These are phyloP conservation scores for Linum usitatissimum DNA, from an alignment of 345 rosid genomes.

Conservation along the genomic window DNA sequence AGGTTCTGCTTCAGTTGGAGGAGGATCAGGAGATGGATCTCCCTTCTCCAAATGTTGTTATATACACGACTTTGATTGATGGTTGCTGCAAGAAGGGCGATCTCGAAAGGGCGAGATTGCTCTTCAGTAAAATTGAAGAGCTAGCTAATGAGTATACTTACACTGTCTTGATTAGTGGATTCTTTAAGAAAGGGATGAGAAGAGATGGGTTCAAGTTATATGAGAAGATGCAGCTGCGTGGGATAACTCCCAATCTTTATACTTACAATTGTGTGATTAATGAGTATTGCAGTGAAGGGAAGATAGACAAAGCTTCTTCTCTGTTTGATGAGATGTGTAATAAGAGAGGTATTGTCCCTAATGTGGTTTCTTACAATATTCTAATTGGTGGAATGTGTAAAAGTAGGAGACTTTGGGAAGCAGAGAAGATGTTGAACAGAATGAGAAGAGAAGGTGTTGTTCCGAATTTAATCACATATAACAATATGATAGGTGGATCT, in stretches of 20 bases:
- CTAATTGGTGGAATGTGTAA: conserved; percentile 46
- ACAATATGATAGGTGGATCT: conserved; percentile 53
- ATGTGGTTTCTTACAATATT: conserved; percentile 54
- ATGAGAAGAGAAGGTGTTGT: conserved; percentile 40
- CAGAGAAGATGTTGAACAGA: conserved; percentile 32
- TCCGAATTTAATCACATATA: conserved; percentile 53
- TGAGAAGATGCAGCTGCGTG: conserved; percentile 45
- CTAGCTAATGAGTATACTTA: conserved; percentile 59
- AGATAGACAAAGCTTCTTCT: conserved; percentile 29
- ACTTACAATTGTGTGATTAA: conserved; percentile 55
- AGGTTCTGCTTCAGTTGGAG: conserved; percentile 33
- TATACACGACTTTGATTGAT: conserved; percentile 69
- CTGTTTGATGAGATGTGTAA: conserved; percentile 76
- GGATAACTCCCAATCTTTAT: conserved; percentile 45
- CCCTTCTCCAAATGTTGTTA: conserved; percentile 46
- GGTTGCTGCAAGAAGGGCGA: conserved; percentile 69
- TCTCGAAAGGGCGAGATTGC: conserved; percentile 34
- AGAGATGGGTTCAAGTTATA: conserved; percentile 46
- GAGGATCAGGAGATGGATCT: conserved; percentile 34
- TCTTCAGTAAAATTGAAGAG: conserved; percentile 42
- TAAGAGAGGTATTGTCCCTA: conserved; percentile 40
- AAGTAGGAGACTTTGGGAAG: conserved; percentile 38
- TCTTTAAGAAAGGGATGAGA: conserved; percentile 45
- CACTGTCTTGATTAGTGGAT: conserved; percentile 60
- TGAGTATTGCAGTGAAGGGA: conserved; percentile 39